Percentiles rank a stretch among this genome's conserved stretches.
phyloP scores from a whole-genome alignment of 164 flowering plant genomes.

The Tinospora cordifolia region DNA sequence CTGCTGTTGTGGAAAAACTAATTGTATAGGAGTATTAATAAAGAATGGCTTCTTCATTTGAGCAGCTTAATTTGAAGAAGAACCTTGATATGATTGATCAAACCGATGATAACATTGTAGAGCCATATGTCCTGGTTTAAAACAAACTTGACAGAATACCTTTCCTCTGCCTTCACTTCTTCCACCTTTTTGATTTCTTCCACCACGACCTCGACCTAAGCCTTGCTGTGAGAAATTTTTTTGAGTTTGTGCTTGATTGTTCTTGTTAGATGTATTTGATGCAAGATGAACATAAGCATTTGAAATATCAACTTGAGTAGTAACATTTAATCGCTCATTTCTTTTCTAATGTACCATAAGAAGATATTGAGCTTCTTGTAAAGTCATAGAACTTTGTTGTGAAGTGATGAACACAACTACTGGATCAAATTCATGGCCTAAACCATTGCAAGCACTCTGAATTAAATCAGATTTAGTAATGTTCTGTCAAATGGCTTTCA shows the following conservation, averaged over 20 bases:
- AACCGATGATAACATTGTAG: not conserved
- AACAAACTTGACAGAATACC: not conserved
- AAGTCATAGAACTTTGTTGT: not conserved
- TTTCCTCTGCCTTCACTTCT: no score
- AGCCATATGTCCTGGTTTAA: not conserved
- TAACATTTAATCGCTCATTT: not conserved
- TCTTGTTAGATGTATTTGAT: not conserved
- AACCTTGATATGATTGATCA: no score
- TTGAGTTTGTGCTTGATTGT: no score
- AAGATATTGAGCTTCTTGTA: not conserved
- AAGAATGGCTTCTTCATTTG: not conserved
- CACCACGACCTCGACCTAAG: no score
- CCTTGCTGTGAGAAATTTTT: no score
- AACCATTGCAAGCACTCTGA: not conserved
- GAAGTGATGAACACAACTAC: not conserved
- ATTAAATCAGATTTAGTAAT: no score
- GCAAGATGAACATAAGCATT: not conserved
- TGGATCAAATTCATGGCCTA: not conserved
- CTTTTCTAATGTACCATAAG: not conserved
- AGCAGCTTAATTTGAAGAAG: not conserved
- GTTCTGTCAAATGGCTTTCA: not conserved
- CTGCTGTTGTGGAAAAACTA: not conserved
- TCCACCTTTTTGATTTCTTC: no score
- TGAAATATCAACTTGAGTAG: not conserved
- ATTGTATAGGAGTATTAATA: no score